phyloP scores from a whole-genome alignment of 1,139 yeast genomes.

The Geotrichum phurueaensis region DNA sequence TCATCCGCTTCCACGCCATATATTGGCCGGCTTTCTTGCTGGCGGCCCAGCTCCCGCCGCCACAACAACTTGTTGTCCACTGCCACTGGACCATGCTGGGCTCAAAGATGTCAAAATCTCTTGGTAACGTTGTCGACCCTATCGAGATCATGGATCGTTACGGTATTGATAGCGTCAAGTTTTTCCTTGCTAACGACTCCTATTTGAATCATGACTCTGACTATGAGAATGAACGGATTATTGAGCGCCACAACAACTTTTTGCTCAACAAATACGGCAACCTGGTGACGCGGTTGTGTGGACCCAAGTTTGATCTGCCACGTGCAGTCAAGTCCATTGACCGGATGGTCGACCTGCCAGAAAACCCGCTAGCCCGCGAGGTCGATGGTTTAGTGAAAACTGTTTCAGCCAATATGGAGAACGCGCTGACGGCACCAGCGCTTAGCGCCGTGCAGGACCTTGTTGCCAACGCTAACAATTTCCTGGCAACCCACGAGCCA shows the following conservation, averaged over 20 bases:
- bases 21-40: slow-evolving; percentile 92
- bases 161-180: slow-evolving; percentile 69
- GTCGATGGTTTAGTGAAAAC: slow-evolving; percentile 32
- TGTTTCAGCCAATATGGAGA: slow-evolving; percentile 43
- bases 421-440: slow-evolving; percentile 56
- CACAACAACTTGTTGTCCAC: slow-evolving; percentile 75
- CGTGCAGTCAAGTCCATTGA: slow-evolving; percentile 34
- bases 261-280: slow-evolving; percentile 82
- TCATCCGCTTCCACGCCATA: slow-evolving; percentile 74
- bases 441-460: slow-evolving; percentile 54
- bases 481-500: slow-evolving; percentile 50
- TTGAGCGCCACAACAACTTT: slow-evolving; percentile 51
- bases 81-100: slow-evolving; percentile 94
- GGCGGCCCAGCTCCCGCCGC: slow-evolving; percentile 71
- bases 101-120: slow-evolving; percentile 84
- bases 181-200: slow-evolving; percentile 72
- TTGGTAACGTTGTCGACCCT: slow-evolving; percentile 97
- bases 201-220: slow-evolving; percentile 73
- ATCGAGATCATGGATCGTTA: slow-evolving; percentile 46
- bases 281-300: slow-evolving; percentile 65
- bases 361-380: slow-evolving; percentile 23
- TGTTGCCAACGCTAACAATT: slow-evolving; percentile 56
- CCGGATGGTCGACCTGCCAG: background rate
- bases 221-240: slow-evolving; percentile 57
- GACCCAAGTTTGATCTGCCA: slow-evolving; percentile 57